These are phyloP conservation scores for Cronartium ribicola DNA, from an alignment of 1,284 basidiomycete genomes.

Conservation along the genomic window DNA sequence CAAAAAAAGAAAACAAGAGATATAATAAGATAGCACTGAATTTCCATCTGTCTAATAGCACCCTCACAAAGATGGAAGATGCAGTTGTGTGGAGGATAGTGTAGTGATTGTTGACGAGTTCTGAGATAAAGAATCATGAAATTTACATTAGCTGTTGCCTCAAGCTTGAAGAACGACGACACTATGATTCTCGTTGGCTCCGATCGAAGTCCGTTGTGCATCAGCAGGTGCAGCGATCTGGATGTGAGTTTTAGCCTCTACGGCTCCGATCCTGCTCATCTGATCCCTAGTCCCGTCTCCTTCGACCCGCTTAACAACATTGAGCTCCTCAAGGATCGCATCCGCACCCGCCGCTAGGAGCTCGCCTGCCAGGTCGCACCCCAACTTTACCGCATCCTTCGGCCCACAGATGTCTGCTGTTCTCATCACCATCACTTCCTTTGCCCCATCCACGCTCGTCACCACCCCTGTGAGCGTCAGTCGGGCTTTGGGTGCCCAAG, in stretches of 20 bases:
- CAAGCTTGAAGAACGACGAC: not conserved
- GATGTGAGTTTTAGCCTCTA: constrained; percentile 17
- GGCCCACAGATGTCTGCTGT: constrained; percentile 58
- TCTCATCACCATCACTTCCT: constrained; percentile 66
- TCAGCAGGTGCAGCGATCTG: constrained; percentile 33
- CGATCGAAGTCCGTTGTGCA: constrained; percentile 20
- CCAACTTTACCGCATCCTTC: constrained; percentile 66
- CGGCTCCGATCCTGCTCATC: constrained; percentile 17
- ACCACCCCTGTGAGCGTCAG: constrained; percentile 71
- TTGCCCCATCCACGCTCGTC: constrained; percentile 67
- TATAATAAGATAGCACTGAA: no score
- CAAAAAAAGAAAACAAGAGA: no score
- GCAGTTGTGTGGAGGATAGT: no score
- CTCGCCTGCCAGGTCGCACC: constrained; percentile 62
- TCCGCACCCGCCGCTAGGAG: constrained; percentile 67
- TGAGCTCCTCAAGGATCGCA: constrained; percentile 71
- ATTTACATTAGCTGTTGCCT: no score
- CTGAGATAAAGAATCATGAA: no score
- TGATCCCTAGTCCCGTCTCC: not conserved
- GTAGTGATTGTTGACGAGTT: no score
- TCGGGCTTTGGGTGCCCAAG: constrained; percentile 50
- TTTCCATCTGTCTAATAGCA: no score
- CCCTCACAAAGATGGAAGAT: no score
- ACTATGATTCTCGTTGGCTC: constrained; percentile 29
- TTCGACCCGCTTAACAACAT: constrained; percentile 17